phyloP scores from a whole-genome alignment of 257 asterid species.

The Lycium barbarum region DNA sequence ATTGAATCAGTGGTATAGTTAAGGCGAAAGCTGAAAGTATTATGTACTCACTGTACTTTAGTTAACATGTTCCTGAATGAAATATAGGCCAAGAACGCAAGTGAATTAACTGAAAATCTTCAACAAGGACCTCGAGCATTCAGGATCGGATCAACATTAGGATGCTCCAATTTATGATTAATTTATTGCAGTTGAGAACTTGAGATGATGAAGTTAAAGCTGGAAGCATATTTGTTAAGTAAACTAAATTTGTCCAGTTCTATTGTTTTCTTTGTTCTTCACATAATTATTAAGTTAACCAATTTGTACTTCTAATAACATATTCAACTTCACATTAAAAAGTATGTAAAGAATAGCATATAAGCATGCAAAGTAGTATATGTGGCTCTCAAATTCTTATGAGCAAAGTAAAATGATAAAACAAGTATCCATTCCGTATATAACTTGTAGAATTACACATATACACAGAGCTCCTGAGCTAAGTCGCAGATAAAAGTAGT shows the following conservation, averaged over 20 bases:
- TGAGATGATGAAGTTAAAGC: background rate
- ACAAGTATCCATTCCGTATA: background rate
- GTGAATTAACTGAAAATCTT: background rate
- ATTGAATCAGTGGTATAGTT: background rate
- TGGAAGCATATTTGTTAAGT: background rate
- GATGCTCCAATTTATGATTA: background rate
- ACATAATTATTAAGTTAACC: background rate
- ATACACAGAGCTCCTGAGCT: background rate
- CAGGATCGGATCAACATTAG: background rate
- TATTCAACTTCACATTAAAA: conserved; percentile 4
- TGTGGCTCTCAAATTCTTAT: conserved; percentile 19
- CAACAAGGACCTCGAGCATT: background rate
- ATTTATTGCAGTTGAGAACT: background rate
- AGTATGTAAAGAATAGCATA: background rate
- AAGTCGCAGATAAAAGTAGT: background rate
- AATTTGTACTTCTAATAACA: background rate
- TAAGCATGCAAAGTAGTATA: background rate
- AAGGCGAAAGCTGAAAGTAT: background rate
- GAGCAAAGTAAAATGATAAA: conserved; percentile 6
- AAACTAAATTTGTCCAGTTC: background rate
- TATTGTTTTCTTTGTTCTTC: background rate
- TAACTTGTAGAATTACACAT: background rate
- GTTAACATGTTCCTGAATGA: conserved; percentile 25
- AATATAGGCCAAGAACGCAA: background rate
- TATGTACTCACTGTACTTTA: background rate